A percentile compares a stretch with the other conserved stretches of the same genome.
These are phyloP conservation scores for Coemansia sp. DNA, from an alignment of 192 early-diverging fungal genomes.

Conservation along the genomic window DNA sequence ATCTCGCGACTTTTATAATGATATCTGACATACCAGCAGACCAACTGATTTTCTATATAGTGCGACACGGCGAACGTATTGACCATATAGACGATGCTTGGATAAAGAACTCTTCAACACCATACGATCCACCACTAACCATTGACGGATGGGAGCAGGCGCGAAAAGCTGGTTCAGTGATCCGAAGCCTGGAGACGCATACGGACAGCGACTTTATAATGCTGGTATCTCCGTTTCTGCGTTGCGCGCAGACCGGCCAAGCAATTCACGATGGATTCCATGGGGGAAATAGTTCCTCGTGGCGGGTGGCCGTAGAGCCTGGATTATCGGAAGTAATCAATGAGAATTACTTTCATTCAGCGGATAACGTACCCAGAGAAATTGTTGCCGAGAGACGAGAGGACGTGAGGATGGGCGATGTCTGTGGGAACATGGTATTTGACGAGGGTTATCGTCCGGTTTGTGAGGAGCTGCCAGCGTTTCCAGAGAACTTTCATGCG, in stretches of 20 bases:
- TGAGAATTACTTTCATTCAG: constrained; percentile 33
- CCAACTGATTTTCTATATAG: constrained; percentile 36
- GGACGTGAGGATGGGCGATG: constrained; percentile 2
- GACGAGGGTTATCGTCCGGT: constrained; percentile 9
- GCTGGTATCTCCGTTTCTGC: constrained; percentile 46
- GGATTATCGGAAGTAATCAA: constrained; percentile 49
- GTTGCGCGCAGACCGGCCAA: constrained; percentile 43
- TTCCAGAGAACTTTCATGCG: constrained; percentile 42
- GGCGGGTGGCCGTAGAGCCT: constrained; percentile 36
- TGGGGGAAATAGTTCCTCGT: neutral
- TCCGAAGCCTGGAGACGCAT: constrained; percentile 23
- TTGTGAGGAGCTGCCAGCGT: constrained; percentile 18
- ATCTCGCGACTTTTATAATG: neutral
- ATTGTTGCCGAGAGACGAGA: constrained; percentile 15
- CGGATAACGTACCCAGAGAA: constrained; percentile 21
- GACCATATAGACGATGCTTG: constrained; percentile 50
- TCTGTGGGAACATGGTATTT: constrained; percentile 16
- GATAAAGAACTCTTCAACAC: constrained; percentile 12
- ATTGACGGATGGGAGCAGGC: constrained; percentile 30
- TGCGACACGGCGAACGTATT: constrained; percentile 49
- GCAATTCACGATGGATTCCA: constrained; percentile 27
- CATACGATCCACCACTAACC: constrained; percentile 51
- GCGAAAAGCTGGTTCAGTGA: constrained; percentile 25
- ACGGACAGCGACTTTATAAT: constrained; percentile 17
- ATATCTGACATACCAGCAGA: neutral